A percentile compares a stretch with the other conserved stretches of the same genome.
phyloP scores from a whole-genome alignment of 129 eudicot species.

The Escallonia herrerae region DNA sequence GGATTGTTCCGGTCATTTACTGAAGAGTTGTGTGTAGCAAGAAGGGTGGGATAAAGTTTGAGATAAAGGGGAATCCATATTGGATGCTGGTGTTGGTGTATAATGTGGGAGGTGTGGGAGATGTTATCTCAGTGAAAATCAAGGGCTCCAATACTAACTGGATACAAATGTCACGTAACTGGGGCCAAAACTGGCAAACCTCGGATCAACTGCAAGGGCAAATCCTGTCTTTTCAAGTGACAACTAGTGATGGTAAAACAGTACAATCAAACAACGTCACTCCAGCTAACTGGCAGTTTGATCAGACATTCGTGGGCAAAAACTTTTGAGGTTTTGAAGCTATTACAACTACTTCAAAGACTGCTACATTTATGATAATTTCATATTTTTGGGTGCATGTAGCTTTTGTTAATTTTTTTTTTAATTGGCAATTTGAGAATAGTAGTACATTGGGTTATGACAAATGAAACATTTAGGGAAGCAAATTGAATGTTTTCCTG shows the following conservation, averaged over 20 bases:
- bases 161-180: slow-evolving; percentile 17
- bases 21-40: slow-evolving; percentile 10
- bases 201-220: not conserved
- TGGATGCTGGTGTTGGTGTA: slow-evolving; percentile 12
- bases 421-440: too few species aligned
- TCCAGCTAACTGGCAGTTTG: slow-evolving; percentile 11
- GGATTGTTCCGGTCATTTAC: slow-evolving; percentile 11
- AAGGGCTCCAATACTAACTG: slow-evolving; percentile 18
- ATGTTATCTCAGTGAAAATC: slow-evolving; percentile 5
- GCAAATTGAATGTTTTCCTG: too few species aligned
- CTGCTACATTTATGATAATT: too few species aligned
- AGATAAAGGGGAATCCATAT: slow-evolving; percentile 19
- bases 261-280: slow-evolving; percentile 13
- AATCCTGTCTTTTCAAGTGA: slow-evolving; percentile 9
- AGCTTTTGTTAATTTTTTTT: too few species aligned
- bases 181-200: slow-evolving; percentile 27
- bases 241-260: slow-evolving; percentile 7
- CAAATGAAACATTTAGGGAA: too few species aligned
- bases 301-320: slow-evolving; percentile 13
- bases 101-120: slow-evolving; percentile 28
- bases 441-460: too few species aligned
- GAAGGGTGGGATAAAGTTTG: slow-evolving; percentile 22
- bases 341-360: too few species aligned
- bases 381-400: too few species aligned
- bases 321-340: not conserved